Conservation (phyloP, 495 filamentous ascomycete species). For the Penicillium alfredii region DNA sequence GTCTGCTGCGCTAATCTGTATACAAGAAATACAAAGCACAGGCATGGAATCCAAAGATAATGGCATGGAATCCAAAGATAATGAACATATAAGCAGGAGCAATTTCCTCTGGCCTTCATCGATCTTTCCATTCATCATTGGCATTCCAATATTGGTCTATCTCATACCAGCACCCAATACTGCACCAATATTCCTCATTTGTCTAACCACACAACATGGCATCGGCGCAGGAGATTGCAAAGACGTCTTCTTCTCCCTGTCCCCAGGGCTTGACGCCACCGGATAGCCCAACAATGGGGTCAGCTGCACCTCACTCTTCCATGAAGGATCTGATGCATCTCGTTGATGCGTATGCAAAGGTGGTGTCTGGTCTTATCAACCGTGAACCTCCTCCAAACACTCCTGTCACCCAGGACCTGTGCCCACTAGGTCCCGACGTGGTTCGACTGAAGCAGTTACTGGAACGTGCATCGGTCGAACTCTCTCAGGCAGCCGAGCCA, state of each 20-base stretch:
- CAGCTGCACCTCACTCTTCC: neutral
- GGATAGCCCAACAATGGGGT: slow-evolving; percentile 4
- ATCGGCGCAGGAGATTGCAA: neutral
- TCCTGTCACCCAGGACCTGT: slow-evolving; percentile 8
- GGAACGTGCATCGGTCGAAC: slow-evolving; percentile 3
- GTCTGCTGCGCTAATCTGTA: no score
- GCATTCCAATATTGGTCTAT: no score
- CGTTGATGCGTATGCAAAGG: slow-evolving; percentile 7
- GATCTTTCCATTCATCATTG: no score
- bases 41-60: no score
- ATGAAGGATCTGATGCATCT: slow-evolving; percentile 2
- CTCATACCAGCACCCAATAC: neutral
- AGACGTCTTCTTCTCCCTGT: neutral
- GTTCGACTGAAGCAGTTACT: slow-evolving; percentile 10
- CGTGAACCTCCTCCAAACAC: slow-evolving; percentile 16
- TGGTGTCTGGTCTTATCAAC: slow-evolving; percentile 9
- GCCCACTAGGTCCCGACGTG: slow-evolving; percentile 5
- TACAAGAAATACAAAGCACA: no score
- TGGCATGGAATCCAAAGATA: no score
- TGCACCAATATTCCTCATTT: neutral
- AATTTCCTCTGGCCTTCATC: no score
- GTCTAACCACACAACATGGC: neutral
- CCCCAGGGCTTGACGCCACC: slow-evolving; percentile 8
- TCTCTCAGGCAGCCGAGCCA: neutral
- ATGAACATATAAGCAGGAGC: no score